Percentiles rank a stretch among this genome's conserved stretches.
These are phyloP conservation scores for Boletus rufocinnamomeus DNA, from an alignment of 768 basidiomycete genomes.

Conservation along the genomic window DNA sequence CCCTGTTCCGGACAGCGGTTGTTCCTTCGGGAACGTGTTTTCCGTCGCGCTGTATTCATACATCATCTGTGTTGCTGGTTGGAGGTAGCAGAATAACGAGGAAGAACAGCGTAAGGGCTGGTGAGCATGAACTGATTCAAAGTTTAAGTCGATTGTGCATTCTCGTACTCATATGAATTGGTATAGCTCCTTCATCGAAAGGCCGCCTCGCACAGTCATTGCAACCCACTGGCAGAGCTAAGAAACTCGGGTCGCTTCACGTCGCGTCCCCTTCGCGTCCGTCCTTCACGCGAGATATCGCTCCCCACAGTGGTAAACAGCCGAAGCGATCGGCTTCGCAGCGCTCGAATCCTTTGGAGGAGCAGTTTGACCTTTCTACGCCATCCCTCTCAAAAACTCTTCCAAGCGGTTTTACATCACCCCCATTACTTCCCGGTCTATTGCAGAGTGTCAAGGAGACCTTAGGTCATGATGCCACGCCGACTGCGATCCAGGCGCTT, in stretches of 20 bases:
- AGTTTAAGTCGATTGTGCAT: too few relatives aligned
- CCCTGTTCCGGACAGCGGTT: slow-evolving; percentile 6
- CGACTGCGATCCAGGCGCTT: slow-evolving; percentile 80
- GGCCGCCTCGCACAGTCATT: slow-evolving; percentile 32
- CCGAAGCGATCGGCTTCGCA: slow-evolving; percentile 1
- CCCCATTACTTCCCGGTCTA: slow-evolving; percentile 69
- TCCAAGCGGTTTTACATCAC: slow-evolving; percentile 55
- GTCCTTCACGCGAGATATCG: slow-evolving; percentile 18
- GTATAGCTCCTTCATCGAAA: slow-evolving; percentile 26
- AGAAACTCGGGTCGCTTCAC: slow-evolving; percentile 30
- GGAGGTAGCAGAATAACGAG: slow-evolving; percentile 15
- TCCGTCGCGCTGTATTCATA: slow-evolving; percentile 9
- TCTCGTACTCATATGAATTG: neutral
- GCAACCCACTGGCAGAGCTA: slow-evolving; percentile 29
- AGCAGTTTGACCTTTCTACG: slow-evolving; percentile 41
- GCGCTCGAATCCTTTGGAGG: slow-evolving; percentile 31
- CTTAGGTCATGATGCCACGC: slow-evolving; percentile 55
- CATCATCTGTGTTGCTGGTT: slow-evolving; percentile 11
- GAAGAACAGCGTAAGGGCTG: slow-evolving; percentile 13
- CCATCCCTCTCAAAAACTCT: slow-evolving; percentile 30
- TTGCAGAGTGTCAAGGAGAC: slow-evolving; percentile 55
- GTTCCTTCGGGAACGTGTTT: slow-evolving; percentile 1
- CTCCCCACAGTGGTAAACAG: slow-evolving; percentile 22
- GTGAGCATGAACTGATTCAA: slow-evolving; percentile 13
- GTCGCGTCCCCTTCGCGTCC: slow-evolving; percentile 23